phyloP scores from a whole-genome alignment of 2,329 filamentous ascomycete species.

The Aciculosporium take region DNA sequence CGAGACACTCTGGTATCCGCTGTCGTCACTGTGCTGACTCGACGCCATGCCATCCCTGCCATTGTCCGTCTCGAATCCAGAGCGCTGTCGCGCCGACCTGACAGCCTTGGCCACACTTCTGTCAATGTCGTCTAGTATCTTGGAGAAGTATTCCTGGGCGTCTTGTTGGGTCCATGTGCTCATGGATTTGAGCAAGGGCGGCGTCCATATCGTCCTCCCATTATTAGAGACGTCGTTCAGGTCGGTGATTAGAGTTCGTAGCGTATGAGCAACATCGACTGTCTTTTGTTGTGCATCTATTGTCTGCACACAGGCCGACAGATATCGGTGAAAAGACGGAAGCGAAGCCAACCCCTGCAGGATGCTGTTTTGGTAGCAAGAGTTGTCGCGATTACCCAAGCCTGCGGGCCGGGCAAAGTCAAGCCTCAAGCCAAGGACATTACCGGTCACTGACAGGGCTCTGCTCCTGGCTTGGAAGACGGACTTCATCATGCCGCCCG shows the following conservation, averaged over 20 bases:
- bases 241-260: slow-evolving; percentile 53
- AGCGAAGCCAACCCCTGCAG: slow-evolving; percentile 74
- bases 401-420: slow-evolving; percentile 43
- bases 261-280: slow-evolving; percentile 28
- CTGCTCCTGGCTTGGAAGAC: slow-evolving; percentile 45
- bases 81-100: slow-evolving; percentile 13
- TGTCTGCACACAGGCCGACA: slow-evolving; percentile 31
- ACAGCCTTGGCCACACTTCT: slow-evolving; percentile 50
- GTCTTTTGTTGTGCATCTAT: slow-evolving; percentile 15
- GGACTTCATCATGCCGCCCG: slow-evolving; percentile 38
- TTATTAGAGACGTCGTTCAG: slow-evolving; percentile 58
- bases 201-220: slow-evolving; percentile 69
- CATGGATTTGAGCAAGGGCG: slow-evolving; percentile 72
- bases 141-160: slow-evolving; percentile 93
- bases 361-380: slow-evolving; percentile 95
- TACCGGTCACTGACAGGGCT: slow-evolving; percentile 37
- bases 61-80: slow-evolving; percentile 26
- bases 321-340: slow-evolving; percentile 51
- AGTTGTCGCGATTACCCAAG: slow-evolving; percentile 84
- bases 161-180: slow-evolving; percentile 94
- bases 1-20: slow-evolving; percentile 37
- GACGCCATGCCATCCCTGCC: slow-evolving; percentile 26
- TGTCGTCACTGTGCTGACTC: slow-evolving; percentile 41
- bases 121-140: slow-evolving; percentile 73
- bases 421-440: slow-evolving; percentile 24